Base-by-base conservation (phyloP, 1,139 yeast genomes). In the Candida glucosophila region DNA sequence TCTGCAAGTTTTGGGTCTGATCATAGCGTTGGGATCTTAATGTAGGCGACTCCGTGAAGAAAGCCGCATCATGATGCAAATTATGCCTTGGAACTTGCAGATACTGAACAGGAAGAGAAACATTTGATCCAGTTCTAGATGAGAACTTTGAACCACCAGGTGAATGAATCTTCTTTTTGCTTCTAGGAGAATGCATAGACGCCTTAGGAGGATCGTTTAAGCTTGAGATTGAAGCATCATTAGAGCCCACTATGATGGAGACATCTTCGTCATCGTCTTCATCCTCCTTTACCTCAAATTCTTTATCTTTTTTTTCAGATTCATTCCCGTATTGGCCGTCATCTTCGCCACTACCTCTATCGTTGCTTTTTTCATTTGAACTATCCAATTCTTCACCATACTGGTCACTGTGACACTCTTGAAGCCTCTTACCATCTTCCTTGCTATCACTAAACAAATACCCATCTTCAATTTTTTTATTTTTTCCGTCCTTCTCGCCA, bases 201-300 rank as follows among this genome's bases (percentile, higher is more conserved):
- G n/a, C n/a, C 21, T 11, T 19, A 7, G 21, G 21, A 16, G 24
- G 20, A 8, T n/a, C 15, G 8, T 22, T 22, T 11, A 22, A 34
- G 34, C 22, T 36, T 35, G 16, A 34, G 22, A 5, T 44, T 2
- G 54, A 47, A 9, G 57, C 46, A 25, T 55, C 60, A 25, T 58
- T 65, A 4, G 66, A 49, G 15, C 58, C 62, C 33, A 63, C 60
- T 22, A 64, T 57, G 16, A 64, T 61, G 5, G 67, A 59, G 8
- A 60, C 56, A 24, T 60, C 67, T 23, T 62, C 67, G 16, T 61
- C 67, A 11, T 54, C 60, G 16, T 58, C 65, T 6, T 48, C 59
- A 5, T 50, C 59, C 3, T 48, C 52, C 2, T 46, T 55, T 2
- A 41, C 56, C 1, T 43, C 55, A 8, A 44, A 52, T 3, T 43